Evolutionary conservation across 1,284 basidiomycete genomes (phyloP).

Genomic region (Xerocomus alliaceus): DNA sequence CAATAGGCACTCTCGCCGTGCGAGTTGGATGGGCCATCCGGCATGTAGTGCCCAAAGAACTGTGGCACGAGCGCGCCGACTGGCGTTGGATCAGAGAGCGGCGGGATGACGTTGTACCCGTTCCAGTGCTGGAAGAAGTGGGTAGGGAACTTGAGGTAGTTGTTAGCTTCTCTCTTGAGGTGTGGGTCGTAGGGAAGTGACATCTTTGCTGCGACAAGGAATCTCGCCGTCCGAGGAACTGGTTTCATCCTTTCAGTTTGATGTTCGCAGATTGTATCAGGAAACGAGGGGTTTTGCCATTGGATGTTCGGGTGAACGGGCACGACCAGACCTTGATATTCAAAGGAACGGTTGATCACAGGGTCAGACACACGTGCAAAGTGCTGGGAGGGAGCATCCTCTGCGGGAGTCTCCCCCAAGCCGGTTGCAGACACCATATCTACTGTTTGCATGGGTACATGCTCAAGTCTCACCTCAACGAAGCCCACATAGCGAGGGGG

Average conservation of each 20-base stretch:
- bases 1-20: neutral
- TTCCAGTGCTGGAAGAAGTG: constrained; percentile 47
- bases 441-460: constrained; percentile 8
- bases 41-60: constrained; percentile 47
- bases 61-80: constrained; percentile 46
- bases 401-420: neutral
- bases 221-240: constrained; percentile 39
- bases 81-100: constrained; percentile 39
- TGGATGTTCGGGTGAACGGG: constrained; percentile 15
- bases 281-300: constrained; percentile 23
- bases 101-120: constrained; percentile 42
- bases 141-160: constrained; percentile 37
- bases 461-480: constrained; percentile 2
- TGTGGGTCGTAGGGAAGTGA: constrained; percentile 29
- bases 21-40: constrained; percentile 9
- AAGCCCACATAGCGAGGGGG: constrained; percentile 16
- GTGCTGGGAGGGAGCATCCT: neutral
- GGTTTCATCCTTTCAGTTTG: neutral
- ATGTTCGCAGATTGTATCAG: constrained; percentile 22
- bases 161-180: constrained; percentile 35
- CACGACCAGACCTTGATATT: constrained; percentile 14
- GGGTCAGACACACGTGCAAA: neutral
- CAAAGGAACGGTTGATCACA: neutral
- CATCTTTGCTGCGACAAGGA: constrained; percentile 38
- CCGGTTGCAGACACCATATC: neutral